Evolutionary conservation across 495 filamentous ascomycete genomes (phyloP).

Genomic region (Penicillium herquei): DNA sequence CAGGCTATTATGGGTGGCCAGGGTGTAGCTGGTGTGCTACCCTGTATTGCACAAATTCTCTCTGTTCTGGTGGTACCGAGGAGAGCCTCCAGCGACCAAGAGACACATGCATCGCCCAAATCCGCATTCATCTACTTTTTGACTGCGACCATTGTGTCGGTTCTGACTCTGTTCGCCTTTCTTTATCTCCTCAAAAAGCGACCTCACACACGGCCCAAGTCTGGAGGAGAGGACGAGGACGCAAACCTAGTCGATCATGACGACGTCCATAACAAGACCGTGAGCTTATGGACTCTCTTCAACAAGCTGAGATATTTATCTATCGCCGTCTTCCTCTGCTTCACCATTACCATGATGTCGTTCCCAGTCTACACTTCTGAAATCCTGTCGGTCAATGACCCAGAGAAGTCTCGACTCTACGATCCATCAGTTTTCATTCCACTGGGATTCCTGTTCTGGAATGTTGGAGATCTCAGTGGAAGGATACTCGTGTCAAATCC

Average conservation of each 20-base stretch:
- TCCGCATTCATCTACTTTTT: slow-evolving; percentile 91
- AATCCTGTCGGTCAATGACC: slow-evolving; percentile 66
- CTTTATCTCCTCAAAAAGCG: slow-evolving; percentile 49
- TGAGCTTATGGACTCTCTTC: slow-evolving; percentile 66
- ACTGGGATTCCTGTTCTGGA: slow-evolving; percentile 91
- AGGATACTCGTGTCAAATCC: slow-evolving; percentile 68
- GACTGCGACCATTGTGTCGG: slow-evolving; percentile 70
- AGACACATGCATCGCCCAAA: slow-evolving; percentile 44
- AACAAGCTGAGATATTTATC: slow-evolving; percentile 72
- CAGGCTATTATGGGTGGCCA: slow-evolving; percentile 97
- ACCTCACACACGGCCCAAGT: slow-evolving; percentile 29
- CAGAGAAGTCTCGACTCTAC: slow-evolving; percentile 58
- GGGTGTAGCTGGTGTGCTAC: slow-evolving; percentile 86
- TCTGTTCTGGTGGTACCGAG: slow-evolving; percentile 69
- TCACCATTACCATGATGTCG: slow-evolving; percentile 77
- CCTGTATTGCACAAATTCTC: slow-evolving; percentile 78
- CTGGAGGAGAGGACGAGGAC: slow-evolving; percentile 14
- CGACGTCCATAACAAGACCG: slow-evolving; percentile 38
- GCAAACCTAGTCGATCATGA: slow-evolving; percentile 4
- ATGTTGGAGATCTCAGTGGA: slow-evolving; percentile 78
- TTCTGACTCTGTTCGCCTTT: slow-evolving; percentile 57
- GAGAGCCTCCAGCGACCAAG: slow-evolving; percentile 9
- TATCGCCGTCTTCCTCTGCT: slow-evolving; percentile 70
- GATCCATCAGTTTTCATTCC: slow-evolving; percentile 79
- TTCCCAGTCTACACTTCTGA: slow-evolving; percentile 89